phyloP scores from a whole-genome alignment of 495 filamentous ascomycete species.

The Darksidea phi region DNA sequence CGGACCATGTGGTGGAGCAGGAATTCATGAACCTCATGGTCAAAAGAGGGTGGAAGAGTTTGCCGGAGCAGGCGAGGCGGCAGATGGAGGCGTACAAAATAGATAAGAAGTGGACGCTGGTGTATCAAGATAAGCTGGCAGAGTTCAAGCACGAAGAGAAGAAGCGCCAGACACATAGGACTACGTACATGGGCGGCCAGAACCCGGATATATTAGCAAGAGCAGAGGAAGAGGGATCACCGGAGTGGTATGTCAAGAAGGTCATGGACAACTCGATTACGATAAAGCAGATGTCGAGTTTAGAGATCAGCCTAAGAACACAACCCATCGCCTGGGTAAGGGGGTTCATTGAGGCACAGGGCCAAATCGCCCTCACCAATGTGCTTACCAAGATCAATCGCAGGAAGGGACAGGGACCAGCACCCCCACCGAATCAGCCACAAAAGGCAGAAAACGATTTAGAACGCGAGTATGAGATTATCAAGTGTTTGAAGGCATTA shows the following conservation, averaged over 20 bases:
- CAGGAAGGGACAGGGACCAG: constrained; percentile 69
- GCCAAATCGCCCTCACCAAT: constrained; percentile 93
- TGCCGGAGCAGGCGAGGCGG: constrained; percentile 90
- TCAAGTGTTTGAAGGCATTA: constrained; percentile 93
- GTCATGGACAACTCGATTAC: constrained; percentile 95
- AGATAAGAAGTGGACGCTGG: constrained; percentile 94
- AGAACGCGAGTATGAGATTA: constrained; percentile 94
- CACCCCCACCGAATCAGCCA: constrained; percentile 50
- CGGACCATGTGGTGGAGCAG: constrained; percentile 81
- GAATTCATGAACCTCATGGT: constrained; percentile 93
- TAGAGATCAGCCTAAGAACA: constrained; percentile 90
- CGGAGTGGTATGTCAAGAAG: constrained; percentile 97
- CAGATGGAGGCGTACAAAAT: constrained; percentile 95
- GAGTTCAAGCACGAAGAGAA: constrained; percentile 95
- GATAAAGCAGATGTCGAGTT: constrained; percentile 81
- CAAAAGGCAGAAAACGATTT: constrained; percentile 76
- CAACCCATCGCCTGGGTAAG: constrained; percentile 98
- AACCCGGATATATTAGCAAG: constrained; percentile 66
- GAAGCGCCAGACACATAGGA: constrained; percentile 67
- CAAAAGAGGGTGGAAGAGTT: constrained; percentile 92
- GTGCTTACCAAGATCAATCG: constrained; percentile 90
- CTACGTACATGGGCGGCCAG: constrained; percentile 52
- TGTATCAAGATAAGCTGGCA: constrained; percentile 89
- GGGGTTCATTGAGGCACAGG: constrained; percentile 94
- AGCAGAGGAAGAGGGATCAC: constrained; percentile 90